Evolutionary conservation across 495 filamentous ascomycete species (phyloP), one percentile per base, ranked within the genome.

Genomic region (Recurvomyces mirabilis): DNA sequence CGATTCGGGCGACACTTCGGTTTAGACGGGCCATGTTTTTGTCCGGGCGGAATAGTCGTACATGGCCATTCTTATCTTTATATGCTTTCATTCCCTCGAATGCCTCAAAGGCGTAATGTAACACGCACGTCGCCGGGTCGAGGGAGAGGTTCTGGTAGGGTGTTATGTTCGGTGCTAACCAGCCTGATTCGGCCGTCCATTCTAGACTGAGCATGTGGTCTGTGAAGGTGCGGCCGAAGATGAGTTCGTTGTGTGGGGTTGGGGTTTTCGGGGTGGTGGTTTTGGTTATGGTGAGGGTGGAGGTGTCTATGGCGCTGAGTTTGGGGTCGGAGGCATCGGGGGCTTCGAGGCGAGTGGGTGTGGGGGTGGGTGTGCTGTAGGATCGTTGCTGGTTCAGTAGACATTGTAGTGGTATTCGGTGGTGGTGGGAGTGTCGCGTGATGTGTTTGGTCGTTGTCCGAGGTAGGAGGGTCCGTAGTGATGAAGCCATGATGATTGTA

Each of bases 81-180:
- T 96, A 96, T 25, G 93, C 93, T 67, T 98, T 98, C 87, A 96
- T 93, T 49, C 91, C 91, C 65, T 98, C 91, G 66, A 98, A 98
- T 61, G 80, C 85, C 61, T 87, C 83, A 58, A 96, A 96, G 29
- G 84, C 91, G 64, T 98, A 98, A 73, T 98, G 91, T 68, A 98
- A 88, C 33, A 95, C 91, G 68, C 88, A 96, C 32, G 87, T 88
- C 5, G 91, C 86, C 20, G 91, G 91, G 63, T 96, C 93, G 43
- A 98, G 77, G 41, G 81, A 85, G 52, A 98, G 84, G 67, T 94
- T 94, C 64, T 95, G 88, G 71, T 98, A 96, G 13, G 91, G 91
- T 17, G 72, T 75, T 54, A 98, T 94, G 12, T 71, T 70, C 32
- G 91, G 83, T 5, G 77, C 60, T 21, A 79, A 72, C 91, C 91